Evolutionary conservation across 192 early-diverging fungal species (phyloP).

Genomic region (Coemansia sp.): DNA sequence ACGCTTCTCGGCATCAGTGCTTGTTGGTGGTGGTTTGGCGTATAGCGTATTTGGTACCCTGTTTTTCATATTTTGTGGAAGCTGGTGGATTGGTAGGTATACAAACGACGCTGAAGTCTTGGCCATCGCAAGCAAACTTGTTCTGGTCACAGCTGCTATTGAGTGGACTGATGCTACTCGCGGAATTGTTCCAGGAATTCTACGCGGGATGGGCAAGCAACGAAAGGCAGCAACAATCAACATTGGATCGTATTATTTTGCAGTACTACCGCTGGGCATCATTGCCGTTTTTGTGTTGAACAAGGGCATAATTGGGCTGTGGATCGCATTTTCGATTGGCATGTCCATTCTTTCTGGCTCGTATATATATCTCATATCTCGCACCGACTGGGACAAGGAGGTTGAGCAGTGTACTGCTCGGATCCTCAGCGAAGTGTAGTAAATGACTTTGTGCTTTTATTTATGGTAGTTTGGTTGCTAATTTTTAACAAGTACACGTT

Average conservation of each 20-base stretch:
- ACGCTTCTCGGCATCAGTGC: slow-evolving; percentile 40
- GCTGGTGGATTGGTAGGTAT: slow-evolving; percentile 62
- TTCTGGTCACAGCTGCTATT: slow-evolving; percentile 30
- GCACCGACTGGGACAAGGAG: slow-evolving; percentile 30
- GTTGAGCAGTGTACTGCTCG: slow-evolving; percentile 20
- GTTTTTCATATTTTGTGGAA: slow-evolving; percentile 36
- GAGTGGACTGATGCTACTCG: slow-evolving; percentile 57
- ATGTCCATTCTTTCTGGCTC: slow-evolving; percentile 29
- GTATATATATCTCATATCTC: slow-evolving; percentile 16
- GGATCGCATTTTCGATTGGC: slow-evolving; percentile 37
- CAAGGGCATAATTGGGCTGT: slow-evolving; percentile 38
- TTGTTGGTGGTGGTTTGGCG: slow-evolving; percentile 38
- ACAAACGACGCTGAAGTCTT: slow-evolving; percentile 32
- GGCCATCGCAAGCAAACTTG: slow-evolving; percentile 21
- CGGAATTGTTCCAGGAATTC: slow-evolving; percentile 58
- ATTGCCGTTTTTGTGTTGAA: slow-evolving; percentile 24
- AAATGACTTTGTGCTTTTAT: background rate
- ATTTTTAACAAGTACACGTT: no score
- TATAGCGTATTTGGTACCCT: slow-evolving; percentile 55
- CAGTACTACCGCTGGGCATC: slow-evolving; percentile 51
- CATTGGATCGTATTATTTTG: slow-evolving; percentile 53
- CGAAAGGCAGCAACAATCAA: slow-evolving; percentile 51
- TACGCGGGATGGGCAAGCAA: slow-evolving; percentile 58
- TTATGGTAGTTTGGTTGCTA: background rate
- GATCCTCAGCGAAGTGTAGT: slow-evolving; percentile 2